Evolutionary conservation across 192 early-diverging fungal species (phyloP).

Genomic region (Backusella australiensis): DNA sequence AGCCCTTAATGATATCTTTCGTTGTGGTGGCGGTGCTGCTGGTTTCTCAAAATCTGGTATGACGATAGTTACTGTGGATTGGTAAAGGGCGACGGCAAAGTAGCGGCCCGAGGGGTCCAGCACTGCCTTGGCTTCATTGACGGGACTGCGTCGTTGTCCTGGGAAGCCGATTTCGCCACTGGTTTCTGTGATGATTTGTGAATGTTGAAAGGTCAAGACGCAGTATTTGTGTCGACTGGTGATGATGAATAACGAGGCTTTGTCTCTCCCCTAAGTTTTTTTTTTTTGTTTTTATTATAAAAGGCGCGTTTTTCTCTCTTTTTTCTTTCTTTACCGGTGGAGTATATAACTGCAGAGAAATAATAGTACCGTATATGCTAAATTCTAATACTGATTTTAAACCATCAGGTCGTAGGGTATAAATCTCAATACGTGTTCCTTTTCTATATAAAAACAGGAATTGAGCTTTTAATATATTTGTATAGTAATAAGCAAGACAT

Average conservation of each 20-base stretch:
- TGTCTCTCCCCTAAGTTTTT: slow-evolving; percentile 44
- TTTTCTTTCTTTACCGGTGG: slow-evolving; percentile 19
- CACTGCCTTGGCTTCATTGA: background rate
- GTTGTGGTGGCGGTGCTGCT: background rate
- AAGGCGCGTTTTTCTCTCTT: background rate
- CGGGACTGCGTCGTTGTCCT: slow-evolving; percentile 48
- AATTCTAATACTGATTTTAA: slow-evolving; percentile 61
- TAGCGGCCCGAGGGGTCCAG: slow-evolving; percentile 14
- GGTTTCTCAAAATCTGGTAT: background rate
- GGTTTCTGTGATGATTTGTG: slow-evolving; percentile 58
- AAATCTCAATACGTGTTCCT: slow-evolving; percentile 64
- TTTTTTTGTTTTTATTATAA: background rate
- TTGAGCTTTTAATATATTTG: background rate
- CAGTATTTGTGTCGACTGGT: slow-evolving; percentile 69
- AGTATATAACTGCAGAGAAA: slow-evolving; percentile 49
- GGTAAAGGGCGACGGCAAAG: slow-evolving; percentile 14
- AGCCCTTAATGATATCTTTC: background rate
- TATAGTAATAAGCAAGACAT: background rate
- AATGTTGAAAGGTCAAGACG: slow-evolving; percentile 65
- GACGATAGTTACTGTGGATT: slow-evolving; percentile 11
- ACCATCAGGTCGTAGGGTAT: slow-evolving; percentile 41
- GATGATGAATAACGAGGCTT: slow-evolving; percentile 64
- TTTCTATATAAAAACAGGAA: slow-evolving; percentile 39
- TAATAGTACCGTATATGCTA: slow-evolving; percentile 69
- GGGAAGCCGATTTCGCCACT: slow-evolving; percentile 44